A percentile compares a stretch with the other conserved stretches of the same genome.
phyloP scores from a whole-genome alignment of 306 rosid species.

The Medicago arabica region DNA sequence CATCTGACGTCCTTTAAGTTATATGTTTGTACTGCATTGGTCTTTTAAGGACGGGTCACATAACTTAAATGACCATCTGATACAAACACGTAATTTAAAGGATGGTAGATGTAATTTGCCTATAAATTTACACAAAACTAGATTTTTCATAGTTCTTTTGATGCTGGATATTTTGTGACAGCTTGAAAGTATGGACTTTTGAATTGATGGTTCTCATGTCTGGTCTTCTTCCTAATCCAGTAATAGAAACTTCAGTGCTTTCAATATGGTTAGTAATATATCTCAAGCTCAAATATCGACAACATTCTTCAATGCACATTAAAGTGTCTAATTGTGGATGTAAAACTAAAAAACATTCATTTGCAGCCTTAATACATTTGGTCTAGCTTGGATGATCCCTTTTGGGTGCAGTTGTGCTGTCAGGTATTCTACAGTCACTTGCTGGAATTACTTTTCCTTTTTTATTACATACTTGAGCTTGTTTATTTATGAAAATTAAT shows the following conservation, averaged over 20 bases:
- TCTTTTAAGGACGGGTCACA: neutral
- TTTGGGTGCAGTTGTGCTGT: constrained; percentile 57
- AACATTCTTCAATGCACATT: neutral
- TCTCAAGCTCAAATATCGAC: neutral
- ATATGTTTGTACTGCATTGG: neutral
- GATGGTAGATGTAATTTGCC: neutral
- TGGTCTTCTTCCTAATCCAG: constrained; percentile 74
- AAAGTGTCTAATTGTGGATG: neutral
- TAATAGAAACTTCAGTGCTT: constrained; percentile 66
- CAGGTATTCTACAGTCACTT: constrained; percentile 30
- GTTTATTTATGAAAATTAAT: neutral
- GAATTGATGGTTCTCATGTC: constrained; percentile 62
- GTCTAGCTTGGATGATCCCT: constrained; percentile 74
- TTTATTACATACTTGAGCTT: too few relatives aligned
- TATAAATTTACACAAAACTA: neutral
- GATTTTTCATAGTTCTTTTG: constrained; percentile 14
- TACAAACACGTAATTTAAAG: neutral
- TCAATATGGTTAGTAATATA: constrained; percentile 50
- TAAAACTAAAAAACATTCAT: neutral
- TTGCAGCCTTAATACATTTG: constrained; percentile 63
- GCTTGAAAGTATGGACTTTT: constrained; percentile 73
- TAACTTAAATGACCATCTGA: neutral
- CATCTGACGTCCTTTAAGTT: neutral
- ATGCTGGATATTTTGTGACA: constrained; percentile 45
- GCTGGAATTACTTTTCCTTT: neutral